These are phyloP conservation scores for Euphorbia peplus DNA, from an alignment of 345 rosid species.

Conservation along the genomic window DNA sequence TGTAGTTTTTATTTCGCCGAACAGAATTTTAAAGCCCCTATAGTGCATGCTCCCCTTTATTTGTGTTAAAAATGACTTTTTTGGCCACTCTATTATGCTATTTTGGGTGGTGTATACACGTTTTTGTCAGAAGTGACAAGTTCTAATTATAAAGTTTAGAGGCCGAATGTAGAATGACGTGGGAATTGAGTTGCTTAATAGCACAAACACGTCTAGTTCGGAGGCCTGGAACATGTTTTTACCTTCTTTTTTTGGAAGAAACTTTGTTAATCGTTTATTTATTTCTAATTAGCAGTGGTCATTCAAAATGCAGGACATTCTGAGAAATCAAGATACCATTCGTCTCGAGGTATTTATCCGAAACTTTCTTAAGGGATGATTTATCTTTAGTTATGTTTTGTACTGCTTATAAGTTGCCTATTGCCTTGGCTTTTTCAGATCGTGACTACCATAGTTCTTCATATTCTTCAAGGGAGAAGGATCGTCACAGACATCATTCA, in stretches of 20 bases:
- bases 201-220: no score
- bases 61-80: no score
- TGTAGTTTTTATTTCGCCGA: no score
- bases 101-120: no score
- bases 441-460: slow-evolving; percentile 53
- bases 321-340: slow-evolving; percentile 69
- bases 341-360: slow-evolving; percentile 51
- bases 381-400: neutral
- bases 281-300: neutral
- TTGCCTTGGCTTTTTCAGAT: slow-evolving; percentile 36
- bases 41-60: no score
- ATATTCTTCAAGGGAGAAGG: slow-evolving; percentile 65
- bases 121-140: no score
- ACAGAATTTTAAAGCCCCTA: no score
- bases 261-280: neutral
- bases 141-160: no score
- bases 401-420: neutral
- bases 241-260: slow-evolving; percentile 4
- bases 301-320: slow-evolving; percentile 41
- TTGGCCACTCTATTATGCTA: no score
- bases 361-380: slow-evolving; percentile 1
- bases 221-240: no score
- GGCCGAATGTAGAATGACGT: no score
- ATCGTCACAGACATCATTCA: slow-evolving; percentile 50
- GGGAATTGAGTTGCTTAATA: no score